Evolutionary conservation across 768 basidiomycete genomes (phyloP).

Genomic region (Chalciporus sphaerocephalus): DNA sequence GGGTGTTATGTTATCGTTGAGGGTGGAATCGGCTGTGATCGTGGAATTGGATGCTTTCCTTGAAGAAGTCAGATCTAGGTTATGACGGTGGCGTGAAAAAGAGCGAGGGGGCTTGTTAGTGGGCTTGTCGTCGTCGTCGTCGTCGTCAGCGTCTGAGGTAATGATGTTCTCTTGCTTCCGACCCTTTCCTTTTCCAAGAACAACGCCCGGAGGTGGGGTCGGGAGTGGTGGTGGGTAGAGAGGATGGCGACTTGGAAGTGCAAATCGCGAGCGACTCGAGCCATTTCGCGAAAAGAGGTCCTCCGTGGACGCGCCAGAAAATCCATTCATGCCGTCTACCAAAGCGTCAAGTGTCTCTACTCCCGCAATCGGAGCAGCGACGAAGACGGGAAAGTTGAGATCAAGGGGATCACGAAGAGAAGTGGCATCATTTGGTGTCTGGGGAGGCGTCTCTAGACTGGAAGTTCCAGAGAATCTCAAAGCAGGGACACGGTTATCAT

Average conservation of each 20-base stretch:
- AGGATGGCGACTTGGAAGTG: constrained; percentile 61
- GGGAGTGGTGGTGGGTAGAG: constrained; percentile 81
- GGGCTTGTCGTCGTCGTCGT: constrained; percentile 27
- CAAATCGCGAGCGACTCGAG: constrained; percentile 50
- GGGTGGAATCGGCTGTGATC: constrained; percentile 24
- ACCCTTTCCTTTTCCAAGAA: constrained; percentile 51
- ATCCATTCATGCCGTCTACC: constrained; percentile 87
- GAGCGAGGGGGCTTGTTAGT: constrained; percentile 15
- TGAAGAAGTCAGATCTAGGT: constrained; percentile 18
- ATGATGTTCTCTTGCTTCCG: constrained; percentile 20
- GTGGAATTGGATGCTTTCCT: constrained; percentile 29
- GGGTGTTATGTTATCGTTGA: constrained; percentile 15
- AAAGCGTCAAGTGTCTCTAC: constrained; percentile 87
- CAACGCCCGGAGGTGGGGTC: constrained; percentile 74
- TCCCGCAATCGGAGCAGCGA: constrained; percentile 72
- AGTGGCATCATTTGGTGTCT: constrained; percentile 56
- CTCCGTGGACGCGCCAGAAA: constrained; percentile 66
- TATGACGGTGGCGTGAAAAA: constrained; percentile 20
- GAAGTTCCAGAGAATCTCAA: constrained; percentile 66
- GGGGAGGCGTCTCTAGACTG: constrained; percentile 69
- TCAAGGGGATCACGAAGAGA: constrained; percentile 19
- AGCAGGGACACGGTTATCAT: constrained; percentile 45
- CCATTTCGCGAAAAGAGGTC: constrained; percentile 44
- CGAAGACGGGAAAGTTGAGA: constrained; percentile 58
- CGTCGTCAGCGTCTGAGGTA: constrained; percentile 56